These are phyloP conservation scores for Calonectria montana DNA, from an alignment of 2,329 filamentous ascomycete genomes.

Conservation along the genomic window DNA sequence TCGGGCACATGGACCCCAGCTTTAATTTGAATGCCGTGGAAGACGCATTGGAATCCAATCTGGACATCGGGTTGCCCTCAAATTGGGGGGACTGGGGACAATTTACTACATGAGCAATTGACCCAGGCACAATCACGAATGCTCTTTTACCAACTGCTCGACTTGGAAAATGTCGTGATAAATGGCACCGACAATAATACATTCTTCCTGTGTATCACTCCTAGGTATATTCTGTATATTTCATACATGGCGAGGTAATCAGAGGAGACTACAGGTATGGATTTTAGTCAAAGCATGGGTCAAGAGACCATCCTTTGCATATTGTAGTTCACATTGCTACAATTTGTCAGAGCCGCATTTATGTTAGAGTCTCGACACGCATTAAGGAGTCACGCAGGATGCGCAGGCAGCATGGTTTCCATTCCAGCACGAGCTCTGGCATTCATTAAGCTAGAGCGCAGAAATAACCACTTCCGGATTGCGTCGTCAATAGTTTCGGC, in stretches of 20 bases:
- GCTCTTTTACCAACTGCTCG: not conserved
- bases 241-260: not conserved
- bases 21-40: slow-evolving; percentile 66
- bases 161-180: not conserved
- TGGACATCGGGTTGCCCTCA: slow-evolving; percentile 64
- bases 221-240: not conserved
- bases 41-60: slow-evolving; percentile 64
- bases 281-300: not conserved
- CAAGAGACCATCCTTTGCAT: not conserved
- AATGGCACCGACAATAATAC: not conserved
- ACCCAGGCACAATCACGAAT: not conserved
- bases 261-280: not conserved
- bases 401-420: not conserved
- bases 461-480: not conserved
- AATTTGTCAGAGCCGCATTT: not conserved
- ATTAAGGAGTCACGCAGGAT: not conserved
- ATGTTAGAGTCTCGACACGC: not conserved
- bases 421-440: not conserved
- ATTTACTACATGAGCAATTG: slow-evolving; percentile 43
- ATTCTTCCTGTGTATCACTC: not conserved
- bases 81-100: slow-evolving; percentile 62
- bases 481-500: not conserved
- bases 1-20: slow-evolving; percentile 65
- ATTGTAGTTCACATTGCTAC: not conserved
- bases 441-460: too few species aligned